Evolutionary conservation across 2,329 filamentous ascomycete genomes (phyloP).

Genomic region (Neocucurbitaria cava): DNA sequence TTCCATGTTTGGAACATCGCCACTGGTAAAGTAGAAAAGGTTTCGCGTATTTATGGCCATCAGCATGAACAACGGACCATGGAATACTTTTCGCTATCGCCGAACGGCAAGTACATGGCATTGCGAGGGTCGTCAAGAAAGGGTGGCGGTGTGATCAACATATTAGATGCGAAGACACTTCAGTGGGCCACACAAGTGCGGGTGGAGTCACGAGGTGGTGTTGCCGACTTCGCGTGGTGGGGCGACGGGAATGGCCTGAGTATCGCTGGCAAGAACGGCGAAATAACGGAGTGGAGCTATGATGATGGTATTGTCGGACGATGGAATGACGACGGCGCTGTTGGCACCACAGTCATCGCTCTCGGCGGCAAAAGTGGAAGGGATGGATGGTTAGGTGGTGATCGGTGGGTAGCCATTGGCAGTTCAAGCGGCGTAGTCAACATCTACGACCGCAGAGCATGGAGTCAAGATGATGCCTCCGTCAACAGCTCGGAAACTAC

Average conservation of each 20-base stretch:
- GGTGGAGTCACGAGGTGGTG: slow-evolving; percentile 80
- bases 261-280: slow-evolving; percentile 84
- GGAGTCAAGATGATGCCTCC: slow-evolving; percentile 53
- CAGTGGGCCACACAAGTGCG: slow-evolving; percentile 88
- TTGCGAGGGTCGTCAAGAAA: slow-evolving; percentile 81
- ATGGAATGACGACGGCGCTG: slow-evolving; percentile 90
- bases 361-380: slow-evolving; percentile 74
- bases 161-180: slow-evolving; percentile 78
- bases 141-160: slow-evolving; percentile 86
- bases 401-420: slow-evolving; percentile 89
- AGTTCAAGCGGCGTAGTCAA: slow-evolving; percentile 89
- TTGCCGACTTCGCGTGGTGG: slow-evolving; percentile 96
- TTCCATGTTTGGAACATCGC: slow-evolving; percentile 95
- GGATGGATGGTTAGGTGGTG: slow-evolving; percentile 70
- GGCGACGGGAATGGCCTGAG: slow-evolving; percentile 79
- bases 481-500: slow-evolving; percentile 25
- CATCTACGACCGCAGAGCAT: slow-evolving; percentile 82
- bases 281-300: slow-evolving; percentile 88
- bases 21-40: slow-evolving; percentile 81
- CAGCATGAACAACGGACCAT: slow-evolving; percentile 85
- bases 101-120: slow-evolving; percentile 85
- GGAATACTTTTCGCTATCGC: slow-evolving; percentile 88
- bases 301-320: slow-evolving; percentile 73
- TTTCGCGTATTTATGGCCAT: slow-evolving; percentile 76
- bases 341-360: slow-evolving; percentile 81